Conservation (phyloP, 352 stramenopile genomes). For the Pythium brassicae region DNA sequence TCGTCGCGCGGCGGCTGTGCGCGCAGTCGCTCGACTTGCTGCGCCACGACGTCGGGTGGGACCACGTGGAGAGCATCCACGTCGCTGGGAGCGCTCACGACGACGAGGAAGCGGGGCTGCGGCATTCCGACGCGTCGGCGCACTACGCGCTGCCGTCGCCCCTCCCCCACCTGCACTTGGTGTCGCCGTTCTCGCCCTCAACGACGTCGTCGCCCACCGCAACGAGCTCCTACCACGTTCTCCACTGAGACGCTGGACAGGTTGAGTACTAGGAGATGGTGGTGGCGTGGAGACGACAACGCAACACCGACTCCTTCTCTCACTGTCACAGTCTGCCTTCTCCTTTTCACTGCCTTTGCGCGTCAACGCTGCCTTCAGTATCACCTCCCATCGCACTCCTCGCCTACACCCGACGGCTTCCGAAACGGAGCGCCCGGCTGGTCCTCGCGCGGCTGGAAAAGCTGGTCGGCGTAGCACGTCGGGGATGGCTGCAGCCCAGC, state of each 20-base stretch:
- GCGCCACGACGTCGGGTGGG: conserved; percentile 54
- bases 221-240: conserved; percentile 13
- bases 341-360: no score
- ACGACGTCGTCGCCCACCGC: neutral
- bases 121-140: neutral
- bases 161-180: conserved; percentile 14
- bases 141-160: conserved; percentile 7
- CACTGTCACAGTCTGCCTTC: no score
- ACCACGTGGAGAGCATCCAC: conserved; percentile 32
- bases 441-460: neutral
- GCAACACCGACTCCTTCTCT: no score
- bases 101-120: conserved; percentile 18
- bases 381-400: no score
- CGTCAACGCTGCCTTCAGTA: no score
- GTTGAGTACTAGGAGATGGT: no score
- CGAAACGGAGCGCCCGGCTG: neutral
- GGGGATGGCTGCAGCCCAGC: neutral
- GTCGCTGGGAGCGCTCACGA: conserved; percentile 5
- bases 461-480: conserved; percentile 6
- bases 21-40: conserved; percentile 53
- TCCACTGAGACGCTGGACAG: conserved; percentile 4
- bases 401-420: neutral
- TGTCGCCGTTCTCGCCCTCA: conserved; percentile 16
- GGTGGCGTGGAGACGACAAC: no score
- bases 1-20: conserved; percentile 63